Evolutionary conservation across 805 yeast species (phyloP).

Genomic region (Naumovozyma baii): DNA sequence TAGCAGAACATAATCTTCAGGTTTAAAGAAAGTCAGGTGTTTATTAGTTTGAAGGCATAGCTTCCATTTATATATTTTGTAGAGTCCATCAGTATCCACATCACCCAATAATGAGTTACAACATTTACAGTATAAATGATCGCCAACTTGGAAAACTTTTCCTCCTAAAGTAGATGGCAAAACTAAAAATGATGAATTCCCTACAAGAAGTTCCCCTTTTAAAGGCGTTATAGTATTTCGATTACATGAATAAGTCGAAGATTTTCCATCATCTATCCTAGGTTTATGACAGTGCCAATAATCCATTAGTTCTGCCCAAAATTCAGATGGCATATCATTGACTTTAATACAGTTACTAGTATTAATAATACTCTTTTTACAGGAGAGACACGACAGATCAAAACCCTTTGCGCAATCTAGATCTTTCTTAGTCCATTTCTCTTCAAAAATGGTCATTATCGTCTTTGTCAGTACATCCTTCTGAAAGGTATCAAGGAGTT

Average conservation of each 20-base stretch:
- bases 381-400: conserved; percentile 10
- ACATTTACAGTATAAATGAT: conserved; percentile 7
- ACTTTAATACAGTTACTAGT: conserved; percentile 12
- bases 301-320: conserved; percentile 93
- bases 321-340: conserved; percentile 75
- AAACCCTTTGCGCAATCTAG: conserved; percentile 6
- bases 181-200: conserved; percentile 18
- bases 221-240: conserved; percentile 20
- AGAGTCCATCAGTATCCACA: conserved; percentile 11
- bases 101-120: conserved; percentile 19
- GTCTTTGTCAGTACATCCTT: neutral
- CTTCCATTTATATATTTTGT: conserved; percentile 23
- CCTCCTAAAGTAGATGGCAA: conserved; percentile 8
- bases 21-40: conserved; percentile 7
- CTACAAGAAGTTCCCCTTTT: conserved; percentile 19
- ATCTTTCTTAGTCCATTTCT: conserved; percentile 21
- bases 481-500: neutral
- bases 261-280: conserved; percentile 15
- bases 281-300: conserved; percentile 97
- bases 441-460: conserved; percentile 2
- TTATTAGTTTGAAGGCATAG: conserved; percentile 7
- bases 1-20: conserved; percentile 17
- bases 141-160: neutral
- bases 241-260: conserved; percentile 7
- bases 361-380: conserved; percentile 8